Conservation (phyloP, 2,329 filamentous ascomycete species). For the Botryotinia narcissicola region DNA sequence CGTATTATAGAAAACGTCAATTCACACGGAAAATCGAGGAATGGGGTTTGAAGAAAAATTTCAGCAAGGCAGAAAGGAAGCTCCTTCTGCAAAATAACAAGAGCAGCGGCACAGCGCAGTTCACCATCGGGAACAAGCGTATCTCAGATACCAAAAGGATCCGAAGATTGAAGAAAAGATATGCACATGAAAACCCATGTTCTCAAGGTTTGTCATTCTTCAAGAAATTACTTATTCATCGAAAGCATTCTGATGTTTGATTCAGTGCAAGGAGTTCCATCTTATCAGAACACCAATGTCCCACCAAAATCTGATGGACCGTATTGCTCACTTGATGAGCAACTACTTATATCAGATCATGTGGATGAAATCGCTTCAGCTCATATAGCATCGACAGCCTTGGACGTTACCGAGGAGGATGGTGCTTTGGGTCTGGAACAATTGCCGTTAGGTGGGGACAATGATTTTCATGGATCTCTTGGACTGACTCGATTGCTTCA, state of each 20-base stretch:
- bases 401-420: background rate
- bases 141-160: background rate
- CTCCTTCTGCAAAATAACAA: background rate
- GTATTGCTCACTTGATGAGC: background rate
- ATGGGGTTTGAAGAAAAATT: slow-evolving; percentile 14
- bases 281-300: background rate
- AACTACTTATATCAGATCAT: background rate
- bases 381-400: background rate
- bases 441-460: background rate
- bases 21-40: slow-evolving; percentile 10
- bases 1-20: background rate
- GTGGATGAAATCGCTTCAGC: background rate
- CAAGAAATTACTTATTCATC: background rate
- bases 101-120: too few species aligned
- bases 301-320: background rate
- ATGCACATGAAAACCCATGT: background rate
- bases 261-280: background rate
- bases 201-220: background rate
- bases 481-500: background rate
- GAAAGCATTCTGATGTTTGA: background rate
- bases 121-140: background rate
- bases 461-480: slow-evolving; percentile 1
- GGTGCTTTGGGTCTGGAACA: background rate
- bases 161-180: slow-evolving; percentile 1
- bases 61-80: background rate